Base-by-base conservation (phyloP, 805 yeast species). In the Metschnikowia colocasiae region DNA sequence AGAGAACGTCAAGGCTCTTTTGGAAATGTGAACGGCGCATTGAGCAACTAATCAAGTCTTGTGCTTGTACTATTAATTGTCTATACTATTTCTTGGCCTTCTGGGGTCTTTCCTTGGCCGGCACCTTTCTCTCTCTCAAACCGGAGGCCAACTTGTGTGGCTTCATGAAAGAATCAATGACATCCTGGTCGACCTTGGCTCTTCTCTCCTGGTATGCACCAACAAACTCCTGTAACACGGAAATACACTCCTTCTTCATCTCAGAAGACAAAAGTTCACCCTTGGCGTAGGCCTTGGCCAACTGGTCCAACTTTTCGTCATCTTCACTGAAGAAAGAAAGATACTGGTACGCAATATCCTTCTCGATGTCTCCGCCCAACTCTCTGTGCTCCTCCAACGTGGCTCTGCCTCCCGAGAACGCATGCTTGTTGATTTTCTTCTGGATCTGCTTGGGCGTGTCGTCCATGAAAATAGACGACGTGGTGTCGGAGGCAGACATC, bases 321-420 rank as follows among this genome's bases (percentile, higher is more conserved):
- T 92, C 98, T 56, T 89, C 87, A 41, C 81, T 71, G 77, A 94
- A 91, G 73, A 94, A 94, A 5, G 90, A 80, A 53, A 94, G 72
- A 65, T 94, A 94, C 71, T 94, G 98, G 73, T 74, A 94, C 2
- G 99, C 88, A 47, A 94, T 96, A 66, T 94, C 99, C 30, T 91
- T 85, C 55, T 92, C 97, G 40, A 96, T 95, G 63, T 94, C 78
- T 61, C 98, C 99, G 47, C 99, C 99, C 46, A 75, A 73, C 65
- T 75, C 74, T 68, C 96, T 82, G 71, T 94, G 99, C 59, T 89
- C 96, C 65, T 94, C 99, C 40, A 86, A 71, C 2, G 95, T 78
- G 34, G 80, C 85, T 64, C 82, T 80, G 54, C 99, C 99, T 55
- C 99, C 99, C 44, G 95, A 85, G 68, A 94, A 94, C 6, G 97